phyloP scores from a whole-genome alignment of 1,139 yeast genomes.

The Candida sanyaensis region DNA sequence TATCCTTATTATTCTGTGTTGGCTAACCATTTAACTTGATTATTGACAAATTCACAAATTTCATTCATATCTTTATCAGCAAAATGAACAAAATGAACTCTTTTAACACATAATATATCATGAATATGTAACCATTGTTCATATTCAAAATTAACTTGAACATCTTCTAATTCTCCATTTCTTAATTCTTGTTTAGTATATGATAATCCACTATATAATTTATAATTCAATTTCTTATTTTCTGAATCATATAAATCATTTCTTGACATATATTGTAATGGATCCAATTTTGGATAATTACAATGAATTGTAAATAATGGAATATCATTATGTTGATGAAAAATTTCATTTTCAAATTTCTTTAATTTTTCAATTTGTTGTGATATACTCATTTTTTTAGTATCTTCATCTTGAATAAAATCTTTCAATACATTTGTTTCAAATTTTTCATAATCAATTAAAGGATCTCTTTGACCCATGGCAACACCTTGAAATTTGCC shows the following conservation, averaged over 20 bases:
- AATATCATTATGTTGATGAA: slow-evolving; percentile 17
- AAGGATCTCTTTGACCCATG: slow-evolving; percentile 42
- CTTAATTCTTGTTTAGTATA: slow-evolving; percentile 16
- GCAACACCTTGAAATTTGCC: slow-evolving; percentile 37
- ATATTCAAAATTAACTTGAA: slow-evolving; percentile 31
- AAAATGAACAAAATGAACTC: slow-evolving; percentile 29
- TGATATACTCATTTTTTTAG: slow-evolving; percentile 5
- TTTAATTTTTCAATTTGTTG: slow-evolving; percentile 27
- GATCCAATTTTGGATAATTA: slow-evolving; percentile 42
- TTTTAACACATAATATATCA: slow-evolving; percentile 27
- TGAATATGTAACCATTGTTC: slow-evolving; percentile 37
- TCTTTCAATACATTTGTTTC: slow-evolving; percentile 11
- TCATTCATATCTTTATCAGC: slow-evolving; percentile 21
- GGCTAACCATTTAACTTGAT: slow-evolving; percentile 30
- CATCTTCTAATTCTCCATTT: slow-evolving; percentile 10
- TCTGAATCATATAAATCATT: slow-evolving; percentile 31
- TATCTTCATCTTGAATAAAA: slow-evolving; percentile 8
- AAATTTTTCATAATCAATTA: slow-evolving; percentile 27
- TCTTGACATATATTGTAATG: slow-evolving; percentile 21
- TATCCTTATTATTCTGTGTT: background rate
- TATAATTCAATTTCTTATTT: slow-evolving; percentile 26
- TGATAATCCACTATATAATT: slow-evolving; percentile 30
- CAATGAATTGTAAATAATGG: slow-evolving; percentile 40
- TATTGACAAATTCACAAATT: slow-evolving; percentile 28
- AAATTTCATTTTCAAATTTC: slow-evolving; percentile 18